phyloP scores from a whole-genome alignment of 805 yeast genomes.

The Debaryomyces tyrocola region DNA sequence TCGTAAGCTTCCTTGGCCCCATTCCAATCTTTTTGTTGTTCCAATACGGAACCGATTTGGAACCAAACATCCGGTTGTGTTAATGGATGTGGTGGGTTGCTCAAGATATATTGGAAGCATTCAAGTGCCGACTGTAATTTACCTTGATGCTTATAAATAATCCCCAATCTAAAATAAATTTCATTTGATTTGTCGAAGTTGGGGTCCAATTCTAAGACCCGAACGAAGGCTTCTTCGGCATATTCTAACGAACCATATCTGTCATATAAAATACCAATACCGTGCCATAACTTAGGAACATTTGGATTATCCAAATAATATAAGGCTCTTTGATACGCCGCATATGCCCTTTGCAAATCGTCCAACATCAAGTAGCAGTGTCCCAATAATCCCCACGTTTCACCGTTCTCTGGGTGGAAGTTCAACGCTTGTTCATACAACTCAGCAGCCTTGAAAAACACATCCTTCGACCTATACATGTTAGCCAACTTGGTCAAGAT shows the following conservation, averaged over 20 bases:
- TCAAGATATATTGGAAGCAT: slow-evolving; percentile 88
- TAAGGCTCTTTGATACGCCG: slow-evolving; percentile 94
- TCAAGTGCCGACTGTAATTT: slow-evolving; percentile 85
- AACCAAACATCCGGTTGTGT: slow-evolving; percentile 98
- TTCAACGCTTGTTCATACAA: slow-evolving; percentile 84
- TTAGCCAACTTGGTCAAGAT: slow-evolving; percentile 86
- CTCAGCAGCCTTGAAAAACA: slow-evolving; percentile 93
- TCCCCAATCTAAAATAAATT: slow-evolving; percentile 93
- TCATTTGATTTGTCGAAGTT: slow-evolving; percentile 95
- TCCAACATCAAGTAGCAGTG: slow-evolving; percentile 97
- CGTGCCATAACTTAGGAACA: slow-evolving; percentile 98
- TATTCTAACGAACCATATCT: slow-evolving; percentile 94
- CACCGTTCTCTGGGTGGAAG: slow-evolving; percentile 84
- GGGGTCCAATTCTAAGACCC: slow-evolving; percentile 94
- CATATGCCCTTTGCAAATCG: slow-evolving; percentile 91
- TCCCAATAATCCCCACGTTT: slow-evolving; percentile 95
- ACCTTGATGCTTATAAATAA: slow-evolving; percentile 92
- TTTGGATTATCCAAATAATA: slow-evolving; percentile 89
- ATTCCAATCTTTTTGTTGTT: slow-evolving; percentile 86
- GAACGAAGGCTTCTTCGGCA: slow-evolving; percentile 97
- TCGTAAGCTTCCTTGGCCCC: slow-evolving; percentile 96
- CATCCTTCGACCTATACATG: slow-evolving; percentile 83
- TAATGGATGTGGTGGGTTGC: slow-evolving; percentile 91
- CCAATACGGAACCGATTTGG: slow-evolving; percentile 94
- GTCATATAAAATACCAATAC: slow-evolving; percentile 94